Evolutionary conservation across 2,329 filamentous ascomycete genomes (phyloP).

Genomic region (Alternaria ethzedia): DNA sequence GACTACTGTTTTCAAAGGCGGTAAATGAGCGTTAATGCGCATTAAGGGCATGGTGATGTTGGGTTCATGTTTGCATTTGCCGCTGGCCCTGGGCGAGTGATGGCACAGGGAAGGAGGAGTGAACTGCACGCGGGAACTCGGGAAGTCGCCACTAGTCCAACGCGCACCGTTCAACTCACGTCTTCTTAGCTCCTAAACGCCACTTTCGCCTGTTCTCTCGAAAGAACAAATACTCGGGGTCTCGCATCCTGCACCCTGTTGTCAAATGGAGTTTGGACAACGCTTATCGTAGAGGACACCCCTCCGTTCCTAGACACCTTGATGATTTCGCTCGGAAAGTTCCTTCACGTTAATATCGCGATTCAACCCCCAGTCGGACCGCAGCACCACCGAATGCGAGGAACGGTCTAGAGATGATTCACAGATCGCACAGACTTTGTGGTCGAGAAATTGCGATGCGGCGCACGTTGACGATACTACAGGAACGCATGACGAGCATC

Average conservation of each 20-base stretch:
- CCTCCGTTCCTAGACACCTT: not conserved
- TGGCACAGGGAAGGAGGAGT: not conserved
- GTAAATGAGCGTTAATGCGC: constrained; percentile 1
- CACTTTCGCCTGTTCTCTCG: not conserved
- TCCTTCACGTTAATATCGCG: not conserved
- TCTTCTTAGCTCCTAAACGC: not conserved
- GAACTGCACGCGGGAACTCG: not conserved
- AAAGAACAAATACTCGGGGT: not conserved
- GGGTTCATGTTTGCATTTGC: not conserved
- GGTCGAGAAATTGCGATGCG: not conserved
- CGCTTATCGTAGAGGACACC: not conserved
- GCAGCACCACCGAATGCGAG: not conserved
- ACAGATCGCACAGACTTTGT: not conserved
- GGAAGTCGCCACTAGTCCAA: not conserved
- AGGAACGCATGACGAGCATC: not conserved
- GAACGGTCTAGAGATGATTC: not conserved
- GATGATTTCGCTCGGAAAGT: not conserved
- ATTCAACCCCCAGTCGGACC: not conserved
- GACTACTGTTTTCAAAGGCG: not conserved
- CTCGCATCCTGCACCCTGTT: not conserved
- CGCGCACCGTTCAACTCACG: not conserved
- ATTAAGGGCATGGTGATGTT: not conserved
- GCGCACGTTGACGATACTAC: not conserved
- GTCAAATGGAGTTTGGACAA: not conserved
- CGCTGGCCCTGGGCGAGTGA: not conserved